Conservation (phyloP, 192 early-diverging fungal species). For the Rhizophagus clarus region DNA sequence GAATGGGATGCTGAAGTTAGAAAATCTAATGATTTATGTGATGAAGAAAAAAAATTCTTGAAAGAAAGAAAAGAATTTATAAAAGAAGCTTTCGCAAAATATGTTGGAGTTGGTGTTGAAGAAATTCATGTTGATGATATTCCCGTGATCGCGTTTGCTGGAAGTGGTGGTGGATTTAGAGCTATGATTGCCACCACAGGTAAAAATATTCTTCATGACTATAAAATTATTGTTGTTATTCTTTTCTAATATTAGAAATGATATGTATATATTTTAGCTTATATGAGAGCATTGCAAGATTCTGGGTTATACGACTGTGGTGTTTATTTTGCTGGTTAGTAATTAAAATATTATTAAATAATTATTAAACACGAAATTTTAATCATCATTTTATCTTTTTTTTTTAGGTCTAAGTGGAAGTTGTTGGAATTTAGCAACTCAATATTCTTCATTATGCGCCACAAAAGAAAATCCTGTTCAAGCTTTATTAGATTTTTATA, state of each 20-base stretch:
- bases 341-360: constrained; percentile 40
- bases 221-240: neutral
- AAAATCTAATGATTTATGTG: constrained; percentile 43
- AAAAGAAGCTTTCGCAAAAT: constrained; percentile 70
- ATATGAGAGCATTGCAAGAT: constrained; percentile 65
- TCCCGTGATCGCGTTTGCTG: constrained; percentile 71
- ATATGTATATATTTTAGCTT: constrained; percentile 40
- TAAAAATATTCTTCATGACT: neutral
- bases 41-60: constrained; percentile 52
- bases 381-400: constrained; percentile 26
- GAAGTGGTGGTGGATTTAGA: constrained; percentile 80
- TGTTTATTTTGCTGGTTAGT: constrained; percentile 71
- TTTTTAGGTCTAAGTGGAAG: constrained; percentile 55
- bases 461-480: constrained; percentile 15
- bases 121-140: constrained; percentile 71
- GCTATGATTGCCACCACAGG: constrained; percentile 76
- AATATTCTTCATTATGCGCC: neutral
- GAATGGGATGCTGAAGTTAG: constrained; percentile 46
- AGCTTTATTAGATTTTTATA: constrained; percentile 37
- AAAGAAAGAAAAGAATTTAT: constrained; percentile 52
- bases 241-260: no score
- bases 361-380: constrained; percentile 29
- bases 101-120: constrained; percentile 66
- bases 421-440: constrained; percentile 62
- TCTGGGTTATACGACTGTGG: constrained; percentile 68